Evolutionary conservation across 805 yeast species (phyloP), one percentile per base, ranked within the genome.

Genomic region (Wickerhamomyces bovis): DNA sequence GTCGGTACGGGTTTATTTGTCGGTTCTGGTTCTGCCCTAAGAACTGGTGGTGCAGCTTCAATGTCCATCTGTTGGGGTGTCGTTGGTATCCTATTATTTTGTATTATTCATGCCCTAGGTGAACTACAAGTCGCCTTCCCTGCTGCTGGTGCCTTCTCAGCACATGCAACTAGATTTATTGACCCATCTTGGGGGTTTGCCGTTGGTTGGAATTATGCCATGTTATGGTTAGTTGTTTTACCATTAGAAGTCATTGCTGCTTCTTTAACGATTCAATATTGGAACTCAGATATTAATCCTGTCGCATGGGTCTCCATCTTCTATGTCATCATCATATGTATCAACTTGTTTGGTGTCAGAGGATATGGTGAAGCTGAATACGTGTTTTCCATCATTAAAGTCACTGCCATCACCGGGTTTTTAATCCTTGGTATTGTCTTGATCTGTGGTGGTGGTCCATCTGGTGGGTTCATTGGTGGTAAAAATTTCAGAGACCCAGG

Each of bases 1-100:
- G 77, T 82, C 35, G 87, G 87, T 49, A 80, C 86, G 0, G 87
- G 89, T 59, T 65, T 82, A 46, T 80, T 83, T 51, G 76, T 82
- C 45, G 86, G 85, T 48, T 74, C 84, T 3, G 87, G 86, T 45
- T 64, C 73, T 39, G 78, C 85, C 1, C 67, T 83, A 49, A 60
- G 61, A 31, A 69, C 73, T 18, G 84, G 84, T 57, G 89, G 89
- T 38, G 84, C 86, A 6, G 85, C 80, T 3, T 76, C 83, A 30
- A 61, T 82, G 31, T 70, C 82, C 43, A 75, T 81, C 38, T 81
- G 77, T 50, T 76, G 81, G 70, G 54, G 63, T 20, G 64, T 79
- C 35, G 71, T 77, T 23, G 83, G 84, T 47, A 58, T 77, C 8
- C 70, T 81, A 70, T 74, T 81, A 42, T 80, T 71, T 62, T 66